A percentile compares a stretch with the other conserved stretches of the same genome.
Evolutionary conservation across 2,329 filamentous ascomycete genomes (phyloP).

Genomic region (Colletotrichum magnum): DNA sequence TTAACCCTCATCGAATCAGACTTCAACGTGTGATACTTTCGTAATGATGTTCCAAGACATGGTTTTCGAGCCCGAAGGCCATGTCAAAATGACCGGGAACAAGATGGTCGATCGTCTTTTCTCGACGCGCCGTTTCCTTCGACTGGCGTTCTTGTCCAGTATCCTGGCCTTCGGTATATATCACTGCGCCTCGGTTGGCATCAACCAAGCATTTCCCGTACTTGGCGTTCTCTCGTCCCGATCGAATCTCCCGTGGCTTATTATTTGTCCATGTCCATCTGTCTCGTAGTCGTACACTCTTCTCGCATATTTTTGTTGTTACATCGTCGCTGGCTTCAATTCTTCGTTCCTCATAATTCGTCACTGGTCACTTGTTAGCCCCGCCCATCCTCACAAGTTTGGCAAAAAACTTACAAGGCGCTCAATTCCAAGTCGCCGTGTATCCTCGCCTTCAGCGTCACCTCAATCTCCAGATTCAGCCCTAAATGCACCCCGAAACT

Average conservation of each 20-base stretch:
- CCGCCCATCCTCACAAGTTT: not conserved
- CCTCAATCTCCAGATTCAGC: constrained; percentile 31
- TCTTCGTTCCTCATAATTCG: constrained; percentile 11
- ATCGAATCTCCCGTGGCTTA: too few species aligned
- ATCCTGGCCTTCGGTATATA: too few species aligned
- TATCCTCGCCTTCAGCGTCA: constrained; percentile 29
- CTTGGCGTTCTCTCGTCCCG: too few species aligned
- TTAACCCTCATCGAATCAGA: not conserved
- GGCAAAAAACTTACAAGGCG: constrained; percentile 19
- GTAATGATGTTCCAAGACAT: not conserved
- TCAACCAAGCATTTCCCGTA: too few species aligned
- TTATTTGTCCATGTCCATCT: too few species aligned
- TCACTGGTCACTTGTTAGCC: constrained; percentile 9
- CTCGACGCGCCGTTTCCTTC: too few species aligned
- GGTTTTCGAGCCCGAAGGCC: not conserved
- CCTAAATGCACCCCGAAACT: constrained; percentile 29
- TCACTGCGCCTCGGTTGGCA: too few species aligned
- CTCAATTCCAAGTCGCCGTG: constrained; percentile 28
- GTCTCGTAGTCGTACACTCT: too few species aligned
- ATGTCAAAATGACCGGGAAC: too few species aligned
- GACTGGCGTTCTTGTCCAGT: too few species aligned
- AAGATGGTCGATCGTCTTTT: too few species aligned
- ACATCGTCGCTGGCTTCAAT: not conserved
- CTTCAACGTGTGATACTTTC: not conserved
- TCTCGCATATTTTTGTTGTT: not conserved